phyloP scores from a whole-genome alignment of 225 moss, liverwort and hornwort species.

The Physcomitrellopsis africana region DNA sequence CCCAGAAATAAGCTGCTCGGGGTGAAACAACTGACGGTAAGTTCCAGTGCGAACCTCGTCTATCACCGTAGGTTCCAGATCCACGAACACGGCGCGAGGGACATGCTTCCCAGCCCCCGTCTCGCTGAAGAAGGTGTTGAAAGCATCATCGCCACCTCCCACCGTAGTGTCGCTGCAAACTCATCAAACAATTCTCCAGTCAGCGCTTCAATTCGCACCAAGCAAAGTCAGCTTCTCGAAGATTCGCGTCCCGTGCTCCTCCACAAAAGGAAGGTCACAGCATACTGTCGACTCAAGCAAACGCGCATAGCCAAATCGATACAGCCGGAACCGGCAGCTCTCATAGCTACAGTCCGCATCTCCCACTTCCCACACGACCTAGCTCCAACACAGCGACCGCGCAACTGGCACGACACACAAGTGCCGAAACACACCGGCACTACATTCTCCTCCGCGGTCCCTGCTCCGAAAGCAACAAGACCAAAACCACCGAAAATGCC shows the following conservation, averaged over 20 bases:
- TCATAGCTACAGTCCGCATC: too few species aligned
- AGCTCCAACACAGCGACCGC: not conserved
- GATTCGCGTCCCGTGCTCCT: too few species aligned
- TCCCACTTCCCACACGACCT: too few species aligned
- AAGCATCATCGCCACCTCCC: constrained; percentile 64
- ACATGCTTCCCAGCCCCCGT: constrained; percentile 67
- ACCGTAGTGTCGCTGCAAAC: constrained; percentile 45
- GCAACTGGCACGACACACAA: not conserved
- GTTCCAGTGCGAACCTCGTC: constrained; percentile 67
- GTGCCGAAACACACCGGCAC: not conserved
- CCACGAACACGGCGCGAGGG: constrained; percentile 62
- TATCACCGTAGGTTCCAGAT: constrained; percentile 67
- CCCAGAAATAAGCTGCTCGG: constrained; percentile 63
- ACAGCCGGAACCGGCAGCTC: too few species aligned
- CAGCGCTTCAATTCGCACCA: not conserved
- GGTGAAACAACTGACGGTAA: constrained; percentile 62
- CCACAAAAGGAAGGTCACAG: too few species aligned
- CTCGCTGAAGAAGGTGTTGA: constrained; percentile 70
- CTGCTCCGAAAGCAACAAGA: not conserved
- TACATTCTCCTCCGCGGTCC: not conserved
- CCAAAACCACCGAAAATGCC: not conserved
- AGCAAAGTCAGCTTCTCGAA: too few species aligned
- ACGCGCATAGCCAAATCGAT: too few species aligned
- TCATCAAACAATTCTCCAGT: not conserved
- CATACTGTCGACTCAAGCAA: too few species aligned